These are phyloP conservation scores for Ziziphus jujuba DNA, from an alignment of 306 rosid species.

Conservation along the genomic window DNA sequence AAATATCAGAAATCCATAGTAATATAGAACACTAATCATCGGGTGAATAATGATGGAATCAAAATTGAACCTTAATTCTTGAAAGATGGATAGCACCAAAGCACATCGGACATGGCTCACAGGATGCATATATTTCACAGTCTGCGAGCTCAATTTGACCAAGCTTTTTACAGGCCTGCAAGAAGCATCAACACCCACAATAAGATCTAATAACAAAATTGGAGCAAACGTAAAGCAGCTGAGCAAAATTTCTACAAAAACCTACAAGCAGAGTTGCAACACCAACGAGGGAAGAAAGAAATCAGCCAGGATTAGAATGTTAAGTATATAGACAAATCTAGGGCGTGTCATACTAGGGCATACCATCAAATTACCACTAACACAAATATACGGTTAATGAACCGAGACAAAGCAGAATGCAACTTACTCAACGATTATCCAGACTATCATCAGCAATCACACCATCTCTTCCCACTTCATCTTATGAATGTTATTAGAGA, in stretches of 20 bases:
- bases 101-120: slow-evolving; percentile 99
- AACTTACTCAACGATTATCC: too few relatives aligned
- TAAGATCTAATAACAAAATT: background rate
- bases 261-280: background rate
- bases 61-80: slow-evolving; percentile 62
- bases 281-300: background rate
- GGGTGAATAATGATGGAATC: slow-evolving; percentile 5
- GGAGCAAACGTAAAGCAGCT: background rate
- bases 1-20: background rate
- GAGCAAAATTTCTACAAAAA: background rate
- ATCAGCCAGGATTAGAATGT: background rate
- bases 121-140: slow-evolving; percentile 89
- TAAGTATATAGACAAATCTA: background rate
- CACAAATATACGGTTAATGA: too few relatives aligned
- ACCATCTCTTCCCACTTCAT: too few relatives aligned
- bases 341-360: too few relatives aligned
- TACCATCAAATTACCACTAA: too few relatives aligned
- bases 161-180: slow-evolving; percentile 83
- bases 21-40: background rate
- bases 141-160: slow-evolving; percentile 68
- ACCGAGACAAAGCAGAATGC: too few relatives aligned
- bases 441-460: too few relatives aligned
- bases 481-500: too few relatives aligned
- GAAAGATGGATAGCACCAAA: slow-evolving; percentile 92
- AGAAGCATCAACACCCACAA: slow-evolving; percentile 11